These are phyloP conservation scores for Paraphaeosphaeria sporulosa DNA, from an alignment of 2,329 filamentous ascomycete species.

Conservation along the genomic window DNA sequence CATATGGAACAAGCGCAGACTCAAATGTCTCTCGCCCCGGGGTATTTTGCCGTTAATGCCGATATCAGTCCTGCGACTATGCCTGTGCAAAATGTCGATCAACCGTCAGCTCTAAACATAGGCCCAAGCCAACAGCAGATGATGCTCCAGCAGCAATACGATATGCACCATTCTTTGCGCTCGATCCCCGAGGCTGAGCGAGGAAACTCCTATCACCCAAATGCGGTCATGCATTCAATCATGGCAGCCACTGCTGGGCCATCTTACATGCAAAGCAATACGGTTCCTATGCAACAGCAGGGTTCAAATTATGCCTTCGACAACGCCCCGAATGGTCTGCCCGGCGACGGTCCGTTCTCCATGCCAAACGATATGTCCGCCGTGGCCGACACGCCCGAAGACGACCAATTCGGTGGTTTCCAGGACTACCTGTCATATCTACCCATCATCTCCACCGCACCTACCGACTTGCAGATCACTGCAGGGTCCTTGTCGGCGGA, in stretches of 20 bases:
- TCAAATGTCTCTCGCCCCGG: constrained; percentile 37
- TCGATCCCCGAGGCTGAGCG: constrained; percentile 45
- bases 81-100: constrained; percentile 41
- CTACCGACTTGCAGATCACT: constrained; percentile 39
- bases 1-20: constrained; percentile 24
- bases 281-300: constrained; percentile 34
- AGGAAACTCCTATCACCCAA: constrained; percentile 34
- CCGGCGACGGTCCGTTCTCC: constrained; percentile 32
- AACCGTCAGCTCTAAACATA: constrained; percentile 41
- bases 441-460: constrained; percentile 30
- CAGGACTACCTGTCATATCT: constrained; percentile 41
- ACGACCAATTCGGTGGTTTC: constrained; percentile 35
- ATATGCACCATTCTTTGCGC: constrained; percentile 43
- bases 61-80: constrained; percentile 47
- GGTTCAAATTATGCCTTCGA: constrained; percentile 36
- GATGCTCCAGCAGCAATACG: constrained; percentile 42
- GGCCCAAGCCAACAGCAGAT: constrained; percentile 31
- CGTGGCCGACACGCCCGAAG: constrained; percentile 29
- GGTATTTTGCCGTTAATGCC: constrained; percentile 37
- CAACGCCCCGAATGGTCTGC: constrained; percentile 29
- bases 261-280: constrained; percentile 41
- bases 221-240: constrained; percentile 47
- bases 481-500: constrained; percentile 42
- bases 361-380: constrained; percentile 32
- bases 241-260: constrained; percentile 45